These are phyloP conservation scores for Alternaria infectoria DNA, from an alignment of 2,329 filamentous ascomycete genomes.

Conservation along the genomic window DNA sequence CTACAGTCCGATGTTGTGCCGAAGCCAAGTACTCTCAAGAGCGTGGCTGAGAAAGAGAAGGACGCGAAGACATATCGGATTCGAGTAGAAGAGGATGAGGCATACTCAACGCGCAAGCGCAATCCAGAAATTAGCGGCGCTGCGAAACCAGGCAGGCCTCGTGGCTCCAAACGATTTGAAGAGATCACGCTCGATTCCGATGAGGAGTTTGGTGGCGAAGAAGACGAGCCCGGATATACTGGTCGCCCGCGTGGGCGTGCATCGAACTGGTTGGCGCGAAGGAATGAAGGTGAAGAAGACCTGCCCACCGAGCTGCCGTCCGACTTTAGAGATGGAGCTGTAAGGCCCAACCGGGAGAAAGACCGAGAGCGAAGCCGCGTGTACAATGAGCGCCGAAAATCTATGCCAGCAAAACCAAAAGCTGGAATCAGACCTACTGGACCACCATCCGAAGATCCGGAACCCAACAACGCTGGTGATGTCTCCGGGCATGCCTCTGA, in stretches of 20 bases:
- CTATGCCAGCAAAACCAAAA: constrained; percentile 30
- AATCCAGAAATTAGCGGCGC: constrained; percentile 31
- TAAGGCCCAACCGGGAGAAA: constrained; percentile 37
- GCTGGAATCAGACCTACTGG: constrained; percentile 35
- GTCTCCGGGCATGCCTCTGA: constrained; percentile 34
- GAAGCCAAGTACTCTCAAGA: constrained; percentile 16
- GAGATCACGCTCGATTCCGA: constrained; percentile 56
- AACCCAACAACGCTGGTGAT: constrained; percentile 34
- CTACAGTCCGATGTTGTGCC: constrained; percentile 47
- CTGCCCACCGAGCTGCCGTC: constrained; percentile 53
- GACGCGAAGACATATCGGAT: constrained; percentile 43
- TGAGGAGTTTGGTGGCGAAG: constrained; percentile 45
- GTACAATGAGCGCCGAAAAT: constrained; percentile 33
- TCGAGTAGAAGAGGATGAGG: constrained; percentile 51
- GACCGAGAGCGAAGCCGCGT: constrained; percentile 29
- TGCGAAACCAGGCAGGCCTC: constrained; percentile 30
- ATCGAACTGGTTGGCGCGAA: constrained; percentile 52
- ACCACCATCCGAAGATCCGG: constrained; percentile 29
- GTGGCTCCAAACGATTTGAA: constrained; percentile 47
- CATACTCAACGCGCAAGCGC: constrained; percentile 43
- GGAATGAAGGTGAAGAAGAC: constrained; percentile 51
- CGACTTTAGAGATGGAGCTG: constrained; percentile 48
- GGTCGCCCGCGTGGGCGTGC: constrained; percentile 31
- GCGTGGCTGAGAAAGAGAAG: constrained; percentile 36
- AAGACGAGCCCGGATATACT: constrained; percentile 18